Percentiles rank a stretch among this genome's conserved stretches.
Conservation (phyloP, 192 early-diverging fungal species). For the Linnemannia zychae region DNA sequence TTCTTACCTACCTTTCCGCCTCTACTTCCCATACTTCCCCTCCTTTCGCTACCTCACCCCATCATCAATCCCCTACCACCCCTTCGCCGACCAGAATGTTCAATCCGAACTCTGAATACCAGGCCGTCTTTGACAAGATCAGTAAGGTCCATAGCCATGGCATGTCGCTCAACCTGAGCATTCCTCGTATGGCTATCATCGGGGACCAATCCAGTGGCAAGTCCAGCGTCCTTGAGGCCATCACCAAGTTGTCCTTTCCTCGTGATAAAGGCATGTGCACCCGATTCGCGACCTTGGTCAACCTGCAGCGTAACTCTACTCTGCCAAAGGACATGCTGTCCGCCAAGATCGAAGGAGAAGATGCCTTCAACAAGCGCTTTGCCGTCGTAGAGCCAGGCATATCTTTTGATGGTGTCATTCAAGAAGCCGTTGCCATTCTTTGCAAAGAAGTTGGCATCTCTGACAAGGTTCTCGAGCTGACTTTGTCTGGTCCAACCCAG, state of each 20-base stretch:
- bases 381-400: background rate
- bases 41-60: too few relatives aligned
- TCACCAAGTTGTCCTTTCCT: slow-evolving; percentile 10
- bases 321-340: slow-evolving; percentile 1
- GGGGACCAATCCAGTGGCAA: too few relatives aligned
- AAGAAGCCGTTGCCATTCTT: background rate
- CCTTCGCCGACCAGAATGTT: too few relatives aligned
- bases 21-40: too few relatives aligned
- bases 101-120: too few relatives aligned
- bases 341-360: slow-evolving; percentile 16
- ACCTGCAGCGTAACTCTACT: slow-evolving; percentile 7
- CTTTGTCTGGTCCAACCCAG: slow-evolving; percentile 8
- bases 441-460: slow-evolving; percentile 6
- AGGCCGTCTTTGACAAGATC: too few relatives aligned
- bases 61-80: too few relatives aligned
- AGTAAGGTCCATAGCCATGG: too few relatives aligned
- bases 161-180: too few relatives aligned
- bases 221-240: slow-evolving; percentile 16
- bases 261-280: slow-evolving; percentile 13
- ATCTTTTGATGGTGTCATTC: slow-evolving; percentile 3
- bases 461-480: slow-evolving; percentile 13
- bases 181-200: too few relatives aligned
- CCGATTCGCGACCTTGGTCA: slow-evolving; percentile 8
- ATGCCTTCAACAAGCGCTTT: background rate
- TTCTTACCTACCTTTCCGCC: too few relatives aligned